Evolutionary conservation across 345 rosid species (phyloP).

Genomic region (Murraya paniculata): DNA sequence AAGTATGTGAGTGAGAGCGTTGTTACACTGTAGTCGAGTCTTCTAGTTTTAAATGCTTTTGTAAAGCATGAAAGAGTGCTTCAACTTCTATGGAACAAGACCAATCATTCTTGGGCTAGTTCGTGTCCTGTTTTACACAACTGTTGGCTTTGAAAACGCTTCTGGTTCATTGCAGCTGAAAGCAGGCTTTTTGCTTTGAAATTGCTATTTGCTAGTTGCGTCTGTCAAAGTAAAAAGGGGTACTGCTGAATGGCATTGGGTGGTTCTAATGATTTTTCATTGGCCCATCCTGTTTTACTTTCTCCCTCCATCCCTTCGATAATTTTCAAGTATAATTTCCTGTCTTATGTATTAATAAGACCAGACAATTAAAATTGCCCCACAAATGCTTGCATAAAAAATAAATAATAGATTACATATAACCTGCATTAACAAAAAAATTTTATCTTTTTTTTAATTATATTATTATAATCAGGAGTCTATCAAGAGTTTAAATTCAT

Average conservation of each 20-base stretch:
- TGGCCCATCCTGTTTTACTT: conserved; percentile 13
- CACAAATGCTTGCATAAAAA: not conserved
- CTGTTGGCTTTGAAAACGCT: conserved; percentile 21
- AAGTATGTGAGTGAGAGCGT: too few species aligned
- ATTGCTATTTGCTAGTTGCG: conserved; percentile 8
- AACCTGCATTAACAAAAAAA: too few species aligned
- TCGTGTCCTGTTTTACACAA: conserved; percentile 16
- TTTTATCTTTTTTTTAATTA: too few species aligned
- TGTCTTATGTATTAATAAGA: not conserved
- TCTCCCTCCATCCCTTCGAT: conserved; percentile 7
- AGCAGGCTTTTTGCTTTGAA: conserved; percentile 24
- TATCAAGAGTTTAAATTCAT: not conserved
- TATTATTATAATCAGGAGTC: not conserved
- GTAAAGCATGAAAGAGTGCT: not conserved
- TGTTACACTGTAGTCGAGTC: too few species aligned
- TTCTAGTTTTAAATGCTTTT: not conserved
- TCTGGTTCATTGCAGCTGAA: conserved; percentile 15
- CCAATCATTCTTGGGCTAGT: conserved; percentile 14
- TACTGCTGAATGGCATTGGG: conserved; percentile 36
- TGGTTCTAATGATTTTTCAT: conserved; percentile 31
- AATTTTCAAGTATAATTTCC: conserved; percentile 5
- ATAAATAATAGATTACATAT: too few species aligned
- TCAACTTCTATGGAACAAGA: not conserved
- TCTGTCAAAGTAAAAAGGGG: conserved; percentile 15
- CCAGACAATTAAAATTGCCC: not conserved